A percentile compares a stretch with the other conserved stretches of the same genome.
These are phyloP conservation scores for Schizochytrium sp. DNA, from an alignment of 108 stramenopile species.

Conservation along the genomic window DNA sequence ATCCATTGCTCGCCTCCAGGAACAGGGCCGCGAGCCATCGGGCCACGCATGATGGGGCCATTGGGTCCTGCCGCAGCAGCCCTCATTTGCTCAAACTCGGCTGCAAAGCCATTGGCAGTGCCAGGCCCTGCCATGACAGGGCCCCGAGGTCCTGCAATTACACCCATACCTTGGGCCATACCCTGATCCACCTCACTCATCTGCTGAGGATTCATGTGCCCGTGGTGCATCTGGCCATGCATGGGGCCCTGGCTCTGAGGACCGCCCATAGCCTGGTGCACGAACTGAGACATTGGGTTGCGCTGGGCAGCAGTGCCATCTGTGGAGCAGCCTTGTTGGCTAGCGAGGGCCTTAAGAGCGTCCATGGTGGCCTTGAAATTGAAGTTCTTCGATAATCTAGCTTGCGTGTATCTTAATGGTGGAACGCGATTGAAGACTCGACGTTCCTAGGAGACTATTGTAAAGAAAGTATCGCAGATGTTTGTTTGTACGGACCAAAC, in stretches of 20 bases:
- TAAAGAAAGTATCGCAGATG: too few relatives aligned
- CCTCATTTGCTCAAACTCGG: slow-evolving; percentile 58
- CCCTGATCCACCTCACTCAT: slow-evolving; percentile 50
- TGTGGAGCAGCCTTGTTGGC: slow-evolving; percentile 66
- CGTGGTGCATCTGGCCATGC: slow-evolving; percentile 66
- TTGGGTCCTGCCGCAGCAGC: not conserved
- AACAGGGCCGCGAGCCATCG: slow-evolving; percentile 56
- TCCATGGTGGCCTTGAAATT: slow-evolving; percentile 60
- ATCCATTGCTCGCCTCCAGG: slow-evolving; percentile 33
- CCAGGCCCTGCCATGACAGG: slow-evolving; percentile 43
- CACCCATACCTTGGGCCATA: slow-evolving; percentile 40
- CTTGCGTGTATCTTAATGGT: too few relatives aligned
- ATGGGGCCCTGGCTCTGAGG: slow-evolving; percentile 2
- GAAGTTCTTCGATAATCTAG: too few relatives aligned
- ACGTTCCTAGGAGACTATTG: too few relatives aligned
- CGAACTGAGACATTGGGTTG: slow-evolving; percentile 67
- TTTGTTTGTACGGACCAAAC: too few relatives aligned
- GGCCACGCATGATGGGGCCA: slow-evolving; percentile 58
- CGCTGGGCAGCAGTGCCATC: slow-evolving; percentile 71
- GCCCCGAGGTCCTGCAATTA: slow-evolving; percentile 21
- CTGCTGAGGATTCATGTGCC: slow-evolving; percentile 55
- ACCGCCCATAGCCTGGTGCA: slow-evolving; percentile 59
- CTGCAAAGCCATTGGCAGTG: slow-evolving; percentile 18
- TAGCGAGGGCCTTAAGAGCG: slow-evolving; percentile 68
- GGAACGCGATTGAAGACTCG: too few relatives aligned